Evolutionary conservation across 2,329 filamentous ascomycete genomes (phyloP), one percentile per base, ranked within the genome.

Genomic region (Reticulascus tulasneorum): DNA sequence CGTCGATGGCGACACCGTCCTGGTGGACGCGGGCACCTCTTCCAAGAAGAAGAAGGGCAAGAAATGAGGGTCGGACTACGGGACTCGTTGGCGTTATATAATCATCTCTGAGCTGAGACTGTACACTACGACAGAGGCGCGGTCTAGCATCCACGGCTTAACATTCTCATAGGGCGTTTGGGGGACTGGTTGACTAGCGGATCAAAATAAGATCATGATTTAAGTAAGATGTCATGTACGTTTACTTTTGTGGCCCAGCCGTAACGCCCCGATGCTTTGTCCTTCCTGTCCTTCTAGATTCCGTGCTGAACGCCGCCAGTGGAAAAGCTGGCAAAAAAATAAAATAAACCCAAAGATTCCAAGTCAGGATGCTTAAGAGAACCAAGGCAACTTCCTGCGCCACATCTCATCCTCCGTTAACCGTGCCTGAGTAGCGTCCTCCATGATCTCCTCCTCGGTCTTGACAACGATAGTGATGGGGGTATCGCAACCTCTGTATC

Each of bases 1-100:
- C 55, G 84, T 88, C 38, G 84, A 88, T 40, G 84, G 88, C 41
- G 84, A 90, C 55, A 78, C 79, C 13, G 85, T 94, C 17, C 65
- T 94, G 45, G 86, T 94, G 31, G 86, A 93, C 52, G 62, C 62
- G 24, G 60, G 59, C 49, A 71, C 60, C 3, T 62, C 67, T n/a
- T 56, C 62, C 33, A 73, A 77, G 66, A 79, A 75, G 68, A 82
- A 79, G 70, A 82, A 79, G 67, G 71, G 67, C 37, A 82, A 80
- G 71, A 77, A 82, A 60, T 80, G 57, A 63, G 44, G 28, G 25
- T 26, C 11, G 11, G 19, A 22, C n/a, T 15, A 9, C 12, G 16
- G 9, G 9, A 28, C 23, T 18, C n/a, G 19, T 13, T 12, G 20
- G n/a, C 22, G 25, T 16, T 23, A 19, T 11, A 35, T 23, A 22